These are phyloP conservation scores for Cladorrhinum sp. DNA, from an alignment of 2,329 filamentous ascomycete species.

Conservation along the genomic window DNA sequence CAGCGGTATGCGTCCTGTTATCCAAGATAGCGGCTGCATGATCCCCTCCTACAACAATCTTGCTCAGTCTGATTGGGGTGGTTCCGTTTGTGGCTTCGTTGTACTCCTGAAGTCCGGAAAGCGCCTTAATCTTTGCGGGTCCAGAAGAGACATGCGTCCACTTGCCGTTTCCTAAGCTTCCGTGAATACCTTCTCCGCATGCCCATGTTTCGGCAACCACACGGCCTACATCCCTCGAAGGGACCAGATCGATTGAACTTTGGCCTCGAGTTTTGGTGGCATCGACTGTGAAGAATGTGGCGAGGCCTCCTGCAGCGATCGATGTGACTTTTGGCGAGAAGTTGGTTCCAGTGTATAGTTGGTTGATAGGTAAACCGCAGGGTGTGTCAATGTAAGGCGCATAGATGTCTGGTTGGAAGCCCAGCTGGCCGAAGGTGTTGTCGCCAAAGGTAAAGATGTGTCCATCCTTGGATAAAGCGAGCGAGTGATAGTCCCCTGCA, in stretches of 20 bases:
- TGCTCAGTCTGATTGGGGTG: slow-evolving; percentile 73
- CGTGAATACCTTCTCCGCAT: slow-evolving; percentile 81
- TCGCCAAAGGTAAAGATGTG: slow-evolving; percentile 86
- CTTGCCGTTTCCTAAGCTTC: slow-evolving; percentile 76
- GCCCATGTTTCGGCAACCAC: slow-evolving; percentile 78
- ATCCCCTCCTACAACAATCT: slow-evolving; percentile 71
- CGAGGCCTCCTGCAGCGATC: slow-evolving; percentile 81
- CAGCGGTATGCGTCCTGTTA: slow-evolving; percentile 69
- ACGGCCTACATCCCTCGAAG: slow-evolving; percentile 46
- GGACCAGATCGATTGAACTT: slow-evolving; percentile 31
- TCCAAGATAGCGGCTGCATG: slow-evolving; percentile 81
- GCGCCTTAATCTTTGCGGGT: slow-evolving; percentile 75
- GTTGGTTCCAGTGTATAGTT: slow-evolving; percentile 67
- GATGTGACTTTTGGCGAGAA: slow-evolving; percentile 66
- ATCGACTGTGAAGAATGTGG: slow-evolving; percentile 85
- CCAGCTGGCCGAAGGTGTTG: slow-evolving; percentile 86
- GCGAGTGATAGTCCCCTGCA: slow-evolving; percentile 80
- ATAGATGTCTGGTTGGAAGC: slow-evolving; percentile 67
- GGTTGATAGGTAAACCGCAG: slow-evolving; percentile 64
- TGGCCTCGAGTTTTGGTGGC: slow-evolving; percentile 56
- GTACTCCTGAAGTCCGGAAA: slow-evolving; percentile 84
- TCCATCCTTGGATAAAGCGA: slow-evolving; percentile 72
- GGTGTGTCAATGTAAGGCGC: slow-evolving; percentile 66
- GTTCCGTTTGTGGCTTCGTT: slow-evolving; percentile 68
- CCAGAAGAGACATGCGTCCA: slow-evolving; percentile 84